Evolutionary conservation across 176 grass and related monocot species (phyloP), one percentile per base, ranked within the genome.

Genomic region (Oryza australiensis): DNA sequence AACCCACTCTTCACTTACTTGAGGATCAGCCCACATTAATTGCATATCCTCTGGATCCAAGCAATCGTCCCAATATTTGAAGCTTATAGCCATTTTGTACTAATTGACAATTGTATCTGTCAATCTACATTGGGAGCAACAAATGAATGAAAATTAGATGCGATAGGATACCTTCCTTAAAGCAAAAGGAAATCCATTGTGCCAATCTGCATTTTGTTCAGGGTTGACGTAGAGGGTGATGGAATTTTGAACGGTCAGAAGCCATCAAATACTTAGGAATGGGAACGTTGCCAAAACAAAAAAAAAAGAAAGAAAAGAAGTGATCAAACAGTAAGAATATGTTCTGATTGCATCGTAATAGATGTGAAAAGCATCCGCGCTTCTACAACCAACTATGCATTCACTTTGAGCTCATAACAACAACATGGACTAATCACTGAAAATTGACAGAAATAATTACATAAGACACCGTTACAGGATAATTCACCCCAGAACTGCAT

Each of bases 61-160:
- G 70, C 92, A 98, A 29, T 95, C 95, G 33, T 98, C 86, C 95
- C 95, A 98, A 68, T 98, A 98, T 76, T 92, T 98, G 85, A 82
- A 98, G 82, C 90, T 98, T 77, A 89, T 33, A 2, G 87, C 37
- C 95, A 98, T 98, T 29, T 94, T 89, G 37, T 46, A 60, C 72
- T 38, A 5, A 67, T 73, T 15, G 78, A 33, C 46, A 68, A 15
- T 35, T 78, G 28, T 62, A 78, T 86, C n/a, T 73, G 74, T 59
- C 23, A 0, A 46, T 59, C 5, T 3, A 70, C 75, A 65, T 9
- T 78, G 57, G 32, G 66, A 32, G 59, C 37, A 35, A 37, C 18
- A 66, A 74, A 26, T 41, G 12, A 11, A n/a, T 41, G 20, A 49
- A 18, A 35, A 55, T 81, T 22, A 37, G 73, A 77, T 78, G 41